Evolutionary conservation across 2,329 filamentous ascomycete genomes (phyloP).

Genomic region (Colletotrichum filicis): DNA sequence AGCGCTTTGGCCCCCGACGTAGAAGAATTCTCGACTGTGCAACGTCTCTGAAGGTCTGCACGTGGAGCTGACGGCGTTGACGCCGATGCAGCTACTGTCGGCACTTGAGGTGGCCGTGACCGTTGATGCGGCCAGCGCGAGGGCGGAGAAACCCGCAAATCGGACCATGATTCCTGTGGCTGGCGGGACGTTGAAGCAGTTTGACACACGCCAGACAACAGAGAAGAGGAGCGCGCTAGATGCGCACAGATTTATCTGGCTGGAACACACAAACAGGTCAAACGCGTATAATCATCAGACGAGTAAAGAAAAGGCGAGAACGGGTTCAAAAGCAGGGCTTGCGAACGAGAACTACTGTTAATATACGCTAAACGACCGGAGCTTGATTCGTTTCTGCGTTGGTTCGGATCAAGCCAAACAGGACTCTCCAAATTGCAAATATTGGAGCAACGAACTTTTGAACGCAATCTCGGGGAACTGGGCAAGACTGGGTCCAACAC

Average conservation of each 20-base stretch:
- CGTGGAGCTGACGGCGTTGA: conserved; percentile 25
- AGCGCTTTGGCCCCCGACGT: conserved; percentile 43
- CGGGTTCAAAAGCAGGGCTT: not conserved
- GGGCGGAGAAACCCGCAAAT: conserved; percentile 6
- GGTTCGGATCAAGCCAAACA: not conserved
- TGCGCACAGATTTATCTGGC: not conserved
- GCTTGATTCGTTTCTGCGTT: conserved; percentile 1
- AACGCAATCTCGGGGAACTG: conserved; percentile 16
- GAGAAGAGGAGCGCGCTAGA: not conserved
- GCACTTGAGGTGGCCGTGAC: not conserved
- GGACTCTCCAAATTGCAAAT: not conserved
- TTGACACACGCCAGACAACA: not conserved
- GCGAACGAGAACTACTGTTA: conserved; percentile 13
- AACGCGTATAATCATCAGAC: not conserved
- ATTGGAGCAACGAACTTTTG: conserved; percentile 13
- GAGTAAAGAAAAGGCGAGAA: not conserved
- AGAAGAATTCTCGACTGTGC: conserved; percentile 41
- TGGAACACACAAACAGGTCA: not conserved
- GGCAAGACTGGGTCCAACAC: not conserved
- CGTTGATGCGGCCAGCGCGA: conserved; percentile 1
- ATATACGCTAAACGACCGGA: conserved; percentile 26
- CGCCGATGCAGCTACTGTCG: conserved; percentile 13
- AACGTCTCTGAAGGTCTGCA: conserved; percentile 25
- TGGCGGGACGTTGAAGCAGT: not conserved
- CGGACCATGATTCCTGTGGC: conserved; percentile 9